These are phyloP conservation scores for Podaxis sp. DNA, from an alignment of 768 basidiomycete genomes.

Conservation along the genomic window DNA sequence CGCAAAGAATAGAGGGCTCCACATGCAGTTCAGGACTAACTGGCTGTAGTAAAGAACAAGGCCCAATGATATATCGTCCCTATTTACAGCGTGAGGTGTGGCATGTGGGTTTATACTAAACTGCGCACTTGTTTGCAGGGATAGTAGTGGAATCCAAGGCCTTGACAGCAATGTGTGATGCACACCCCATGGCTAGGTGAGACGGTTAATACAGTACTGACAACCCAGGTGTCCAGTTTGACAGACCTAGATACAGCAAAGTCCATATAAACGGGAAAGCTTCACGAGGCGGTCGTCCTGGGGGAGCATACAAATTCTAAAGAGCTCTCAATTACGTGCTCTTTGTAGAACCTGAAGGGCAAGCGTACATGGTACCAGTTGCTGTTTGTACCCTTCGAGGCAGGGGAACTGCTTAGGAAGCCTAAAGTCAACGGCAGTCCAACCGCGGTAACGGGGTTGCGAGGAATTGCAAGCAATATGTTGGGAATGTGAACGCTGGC, in stretches of 20 bases:
- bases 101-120: background rate
- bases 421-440: conserved; percentile 58
- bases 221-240: background rate
- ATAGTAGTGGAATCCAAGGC: conserved; percentile 42
- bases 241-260: conserved; percentile 36
- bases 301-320: conserved; percentile 46
- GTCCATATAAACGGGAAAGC: conserved; percentile 62
- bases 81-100: conserved; percentile 14
- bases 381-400: conserved; percentile 41
- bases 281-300: conserved; percentile 45
- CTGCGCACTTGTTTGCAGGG: conserved; percentile 36
- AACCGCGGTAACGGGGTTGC: conserved; percentile 53
- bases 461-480: conserved; percentile 47
- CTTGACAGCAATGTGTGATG: conserved; percentile 56
- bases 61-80: conserved; percentile 38
- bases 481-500: conserved; percentile 39
- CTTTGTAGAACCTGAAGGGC: too few relatives aligned
- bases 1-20: conserved; percentile 66
- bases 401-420: conserved; percentile 43
- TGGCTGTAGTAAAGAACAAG: conserved; percentile 60
- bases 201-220: conserved; percentile 10
- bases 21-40: conserved; percentile 51
- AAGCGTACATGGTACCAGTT: conserved; percentile 55
- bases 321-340: background rate
- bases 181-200: conserved; percentile 55